These are phyloP conservation scores for Backusella tarrabulga DNA, from an alignment of 192 early-diverging fungal species.

Conservation along the genomic window DNA sequence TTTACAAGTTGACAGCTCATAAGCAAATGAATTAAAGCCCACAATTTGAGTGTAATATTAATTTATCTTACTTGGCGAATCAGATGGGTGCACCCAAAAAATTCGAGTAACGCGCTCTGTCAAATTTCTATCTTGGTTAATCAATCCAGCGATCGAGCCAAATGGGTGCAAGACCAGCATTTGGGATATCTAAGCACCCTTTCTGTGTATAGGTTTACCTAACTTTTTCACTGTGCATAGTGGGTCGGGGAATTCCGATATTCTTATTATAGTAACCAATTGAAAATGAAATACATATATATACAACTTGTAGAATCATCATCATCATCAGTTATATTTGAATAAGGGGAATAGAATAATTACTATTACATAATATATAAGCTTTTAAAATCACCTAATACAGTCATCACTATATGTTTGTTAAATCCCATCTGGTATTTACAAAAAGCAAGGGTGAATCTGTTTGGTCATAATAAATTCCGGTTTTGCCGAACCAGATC, in stretches of 20 bases:
- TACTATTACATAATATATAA: neutral
- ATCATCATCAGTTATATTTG: neutral
- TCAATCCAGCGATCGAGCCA: conserved; percentile 3
- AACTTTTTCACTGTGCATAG: neutral
- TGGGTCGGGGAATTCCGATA: conserved; percentile 4
- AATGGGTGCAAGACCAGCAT: conserved; percentile 4
- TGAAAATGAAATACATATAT: neutral
- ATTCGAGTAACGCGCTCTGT: neutral
- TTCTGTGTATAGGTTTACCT: neutral
- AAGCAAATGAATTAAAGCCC: neutral
- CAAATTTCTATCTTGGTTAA: conserved; percentile 9
- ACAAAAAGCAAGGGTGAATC: neutral
- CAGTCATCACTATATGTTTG: neutral
- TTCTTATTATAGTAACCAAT: neutral
- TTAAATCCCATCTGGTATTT: neutral
- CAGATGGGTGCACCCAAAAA: neutral
- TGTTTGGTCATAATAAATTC: neutral
- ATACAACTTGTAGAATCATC: neutral
- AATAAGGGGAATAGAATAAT: neutral
- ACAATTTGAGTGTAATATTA: neutral
- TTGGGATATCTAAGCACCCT: neutral
- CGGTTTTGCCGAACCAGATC: neutral
- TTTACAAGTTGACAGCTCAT: neutral
- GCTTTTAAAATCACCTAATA: neutral
- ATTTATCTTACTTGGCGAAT: neutral